A percentile compares a stretch with the other conserved stretches of the same genome.
Evolutionary conservation across 139 green algal species (phyloP).

Genomic region (Yamagishiella unicocca): DNA sequence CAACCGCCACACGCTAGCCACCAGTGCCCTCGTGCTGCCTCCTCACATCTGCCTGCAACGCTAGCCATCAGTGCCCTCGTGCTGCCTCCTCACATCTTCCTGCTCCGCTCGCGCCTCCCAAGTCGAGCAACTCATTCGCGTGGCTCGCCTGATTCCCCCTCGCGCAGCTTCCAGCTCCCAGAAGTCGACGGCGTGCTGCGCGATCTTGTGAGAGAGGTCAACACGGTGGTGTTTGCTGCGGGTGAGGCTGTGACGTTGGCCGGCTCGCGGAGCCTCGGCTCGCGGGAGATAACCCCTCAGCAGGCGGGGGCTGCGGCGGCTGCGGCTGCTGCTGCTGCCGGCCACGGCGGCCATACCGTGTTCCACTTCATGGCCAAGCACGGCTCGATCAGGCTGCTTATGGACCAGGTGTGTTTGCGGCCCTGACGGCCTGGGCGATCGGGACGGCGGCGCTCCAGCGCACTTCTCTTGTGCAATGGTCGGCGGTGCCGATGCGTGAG

Average conservation of each 20-base stretch:
- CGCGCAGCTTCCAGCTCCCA: conserved; percentile 8
- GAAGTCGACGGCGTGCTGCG: background rate
- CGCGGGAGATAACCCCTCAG: background rate
- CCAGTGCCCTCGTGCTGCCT: background rate
- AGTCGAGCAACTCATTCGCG: background rate
- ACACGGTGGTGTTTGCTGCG: background rate
- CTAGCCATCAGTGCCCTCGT: background rate
- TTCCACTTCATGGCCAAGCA: background rate
- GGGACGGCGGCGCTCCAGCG: too few species aligned
- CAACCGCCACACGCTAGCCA: background rate
- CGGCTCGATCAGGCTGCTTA: background rate
- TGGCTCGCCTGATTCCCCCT: background rate
- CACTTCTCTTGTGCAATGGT: too few species aligned
- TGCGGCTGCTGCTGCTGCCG: background rate
- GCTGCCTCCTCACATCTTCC: background rate
- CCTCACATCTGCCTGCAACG: background rate
- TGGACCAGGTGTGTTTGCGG: background rate
- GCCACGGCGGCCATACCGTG: background rate
- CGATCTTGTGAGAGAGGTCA: background rate
- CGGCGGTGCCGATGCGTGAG: too few species aligned
- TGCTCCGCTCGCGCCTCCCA: background rate
- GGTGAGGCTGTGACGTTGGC: background rate
- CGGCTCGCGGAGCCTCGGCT: background rate
- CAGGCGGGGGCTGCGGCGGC: background rate
- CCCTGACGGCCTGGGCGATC: background rate